phyloP scores from a whole-genome alignment of 305 asterid species.

The Fraxinus floribunda region DNA sequence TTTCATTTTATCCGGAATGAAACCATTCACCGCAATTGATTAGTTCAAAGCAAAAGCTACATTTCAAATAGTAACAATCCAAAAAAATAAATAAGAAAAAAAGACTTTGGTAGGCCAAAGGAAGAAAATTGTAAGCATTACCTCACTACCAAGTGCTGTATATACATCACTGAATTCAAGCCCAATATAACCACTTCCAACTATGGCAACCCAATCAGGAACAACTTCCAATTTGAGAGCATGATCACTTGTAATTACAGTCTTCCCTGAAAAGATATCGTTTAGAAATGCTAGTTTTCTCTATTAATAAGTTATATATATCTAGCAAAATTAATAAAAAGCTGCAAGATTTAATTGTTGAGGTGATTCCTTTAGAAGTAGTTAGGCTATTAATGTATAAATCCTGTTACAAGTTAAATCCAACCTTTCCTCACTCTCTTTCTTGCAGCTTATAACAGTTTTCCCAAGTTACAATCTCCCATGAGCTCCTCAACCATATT shows the following conservation, averaged over 20 bases:
- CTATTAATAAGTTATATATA: background rate
- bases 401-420: background rate
- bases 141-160: slow-evolving; percentile 99
- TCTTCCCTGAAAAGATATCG: slow-evolving; percentile 59
- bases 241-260: slow-evolving; percentile 93
- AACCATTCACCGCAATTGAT: background rate
- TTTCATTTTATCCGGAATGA: background rate
- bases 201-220: slow-evolving; percentile 93
- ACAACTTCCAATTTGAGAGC: slow-evolving; percentile 87
- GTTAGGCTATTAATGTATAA: background rate
- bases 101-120: background rate
- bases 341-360: background rate
- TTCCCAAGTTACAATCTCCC: background rate
- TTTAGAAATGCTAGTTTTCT: background rate
- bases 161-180: slow-evolving; percentile 97
- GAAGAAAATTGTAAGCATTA: background rate
- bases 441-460: background rate
- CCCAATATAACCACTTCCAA: slow-evolving; percentile 97
- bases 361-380: background rate
- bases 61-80: background rate
- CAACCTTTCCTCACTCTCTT: background rate
- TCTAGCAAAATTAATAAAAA: background rate
- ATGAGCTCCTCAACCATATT: background rate
- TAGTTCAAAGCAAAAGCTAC: slow-evolving; percentile 6
- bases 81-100: background rate